Evolutionary conservation across 768 basidiomycete genomes (phyloP).

Genomic region (Kwoniella dendrophila): DNA sequence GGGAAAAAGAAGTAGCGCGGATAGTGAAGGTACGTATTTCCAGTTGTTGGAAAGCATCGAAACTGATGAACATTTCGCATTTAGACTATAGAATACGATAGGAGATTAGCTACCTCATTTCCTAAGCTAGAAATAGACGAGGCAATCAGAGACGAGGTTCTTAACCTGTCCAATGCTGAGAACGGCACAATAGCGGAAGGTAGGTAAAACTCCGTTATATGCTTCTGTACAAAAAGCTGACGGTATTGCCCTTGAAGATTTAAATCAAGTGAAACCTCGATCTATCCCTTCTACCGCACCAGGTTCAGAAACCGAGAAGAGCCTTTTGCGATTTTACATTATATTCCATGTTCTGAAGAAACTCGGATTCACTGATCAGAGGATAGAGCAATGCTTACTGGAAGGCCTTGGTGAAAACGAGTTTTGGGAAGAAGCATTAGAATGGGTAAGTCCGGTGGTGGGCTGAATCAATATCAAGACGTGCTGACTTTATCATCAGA

Average conservation of each 20-base stretch:
- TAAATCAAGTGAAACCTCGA: conserved; percentile 5
- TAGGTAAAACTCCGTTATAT: conserved; percentile 24
- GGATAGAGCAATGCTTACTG: conserved; percentile 71
- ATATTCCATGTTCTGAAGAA: conserved; percentile 79
- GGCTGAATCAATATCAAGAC: background rate
- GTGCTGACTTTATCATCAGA: conserved; percentile 28
- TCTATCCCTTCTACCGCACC: conserved; percentile 32
- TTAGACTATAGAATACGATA: conserved; percentile 79
- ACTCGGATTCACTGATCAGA: conserved; percentile 71
- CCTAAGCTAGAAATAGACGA: conserved; percentile 68
- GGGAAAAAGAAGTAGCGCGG: conserved; percentile 77
- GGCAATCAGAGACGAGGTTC: conserved; percentile 63
- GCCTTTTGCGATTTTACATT: conserved; percentile 69
- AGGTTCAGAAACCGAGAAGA: conserved; percentile 64
- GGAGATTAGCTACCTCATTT: conserved; percentile 69
- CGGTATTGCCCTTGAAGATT: conserved; percentile 3
- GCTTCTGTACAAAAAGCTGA: background rate
- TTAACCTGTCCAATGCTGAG: conserved; percentile 60
- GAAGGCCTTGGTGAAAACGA: conserved; percentile 61
- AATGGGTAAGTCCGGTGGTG: conserved; percentile 69
- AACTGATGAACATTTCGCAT: conserved; percentile 3
- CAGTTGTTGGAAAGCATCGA: background rate
- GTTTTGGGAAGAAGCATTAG: conserved; percentile 72
- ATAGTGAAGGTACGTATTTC: conserved; percentile 65
- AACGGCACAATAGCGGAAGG: conserved; percentile 16